A percentile compares a stretch with the other conserved stretches of the same genome.
Conservation (phyloP, 345 rosid genomes). For the Gossypium mustelinum region DNA sequence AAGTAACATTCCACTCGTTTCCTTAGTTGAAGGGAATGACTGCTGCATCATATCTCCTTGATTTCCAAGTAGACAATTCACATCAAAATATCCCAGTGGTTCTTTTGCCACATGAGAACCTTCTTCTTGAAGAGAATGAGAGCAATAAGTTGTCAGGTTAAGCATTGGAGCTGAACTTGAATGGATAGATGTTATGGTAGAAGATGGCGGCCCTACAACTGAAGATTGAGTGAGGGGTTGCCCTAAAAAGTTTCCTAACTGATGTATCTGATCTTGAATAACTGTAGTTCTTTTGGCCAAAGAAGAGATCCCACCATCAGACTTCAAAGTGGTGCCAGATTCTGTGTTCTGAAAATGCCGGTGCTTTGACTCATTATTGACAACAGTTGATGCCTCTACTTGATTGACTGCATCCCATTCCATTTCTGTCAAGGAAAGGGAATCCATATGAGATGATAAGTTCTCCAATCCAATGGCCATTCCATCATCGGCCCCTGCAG, state of each 20-base stretch:
- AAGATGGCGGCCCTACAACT: slow-evolving; percentile 61
- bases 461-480: slow-evolving; percentile 49
- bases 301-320: slow-evolving; percentile 41
- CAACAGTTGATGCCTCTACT: slow-evolving; percentile 44
- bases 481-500: slow-evolving; percentile 49
- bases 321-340: slow-evolving; percentile 45
- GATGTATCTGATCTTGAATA: slow-evolving; percentile 67
- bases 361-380: slow-evolving; percentile 41
- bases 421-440: slow-evolving; percentile 77
- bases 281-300: slow-evolving; percentile 42
- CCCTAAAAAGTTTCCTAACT: slow-evolving; percentile 62
- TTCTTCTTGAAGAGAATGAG: slow-evolving; percentile 46
- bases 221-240: slow-evolving; percentile 77
- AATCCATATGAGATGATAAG: slow-evolving; percentile 54
- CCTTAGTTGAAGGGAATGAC: slow-evolving; percentile 37
- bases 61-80: slow-evolving; percentile 30
- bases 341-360: slow-evolving; percentile 43
- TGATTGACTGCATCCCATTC: slow-evolving; percentile 70
- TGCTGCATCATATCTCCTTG: slow-evolving; percentile 33
- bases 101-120: slow-evolving; percentile 30
- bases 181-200: slow-evolving; percentile 80
- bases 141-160: slow-evolving; percentile 56
- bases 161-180: slow-evolving; percentile 78
- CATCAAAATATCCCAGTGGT: slow-evolving; percentile 35
- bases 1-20: slow-evolving; percentile 26